phyloP scores from a whole-genome alignment of 345 rosid genomes.

The Populus simonii region DNA sequence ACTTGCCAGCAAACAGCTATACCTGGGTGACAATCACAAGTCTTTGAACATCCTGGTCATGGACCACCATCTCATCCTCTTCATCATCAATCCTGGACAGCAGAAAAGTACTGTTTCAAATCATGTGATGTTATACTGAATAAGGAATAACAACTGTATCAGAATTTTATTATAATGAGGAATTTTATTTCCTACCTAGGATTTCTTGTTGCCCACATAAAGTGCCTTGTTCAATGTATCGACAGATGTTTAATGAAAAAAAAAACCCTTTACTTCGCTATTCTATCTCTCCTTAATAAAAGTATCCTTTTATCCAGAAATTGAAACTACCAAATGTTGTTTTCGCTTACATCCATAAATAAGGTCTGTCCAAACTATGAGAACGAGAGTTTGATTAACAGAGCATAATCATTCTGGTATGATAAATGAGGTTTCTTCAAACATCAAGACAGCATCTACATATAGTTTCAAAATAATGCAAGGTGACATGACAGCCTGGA shows the following conservation, averaged over 20 bases:
- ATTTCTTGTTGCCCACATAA: not conserved
- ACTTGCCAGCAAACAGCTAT: constrained; percentile 4
- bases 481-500: not conserved
- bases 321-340: not conserved
- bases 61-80: constrained; percentile 65
- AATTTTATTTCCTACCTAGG: not conserved
- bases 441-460: not conserved
- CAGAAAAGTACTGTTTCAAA: not conserved
- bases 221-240: not conserved
- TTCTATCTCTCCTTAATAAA: not conserved
- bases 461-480: not conserved
- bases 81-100: constrained; percentile 68
- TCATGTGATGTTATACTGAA: not conserved
- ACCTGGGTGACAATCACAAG: constrained; percentile 98
- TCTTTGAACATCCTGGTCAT: constrained; percentile 85
- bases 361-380: not conserved
- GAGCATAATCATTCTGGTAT: not conserved
- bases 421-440: not conserved
- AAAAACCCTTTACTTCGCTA: not conserved
- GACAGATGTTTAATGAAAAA: not conserved
- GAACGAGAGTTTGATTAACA: not conserved
- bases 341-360: not conserved
- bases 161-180: not conserved
- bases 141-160: too few species aligned
- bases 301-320: not conserved